A percentile compares a stretch with the other conserved stretches of the same genome.
phyloP scores from a whole-genome alignment of 768 basidiomycete genomes.

The Austroboletus festivus region DNA sequence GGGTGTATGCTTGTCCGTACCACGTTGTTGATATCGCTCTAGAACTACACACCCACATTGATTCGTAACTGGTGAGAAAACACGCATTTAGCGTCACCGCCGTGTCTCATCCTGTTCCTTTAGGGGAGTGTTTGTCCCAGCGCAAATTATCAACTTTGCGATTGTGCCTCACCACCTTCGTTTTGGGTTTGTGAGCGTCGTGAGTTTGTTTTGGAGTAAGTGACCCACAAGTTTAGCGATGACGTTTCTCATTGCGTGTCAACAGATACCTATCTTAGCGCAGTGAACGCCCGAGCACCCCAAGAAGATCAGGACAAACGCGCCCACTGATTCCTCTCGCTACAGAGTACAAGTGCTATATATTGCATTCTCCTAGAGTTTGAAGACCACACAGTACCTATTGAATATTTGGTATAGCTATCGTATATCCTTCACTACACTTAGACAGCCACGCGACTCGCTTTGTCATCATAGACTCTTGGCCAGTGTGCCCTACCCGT shows the following conservation, averaged over 20 bases:
- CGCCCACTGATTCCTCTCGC: constrained; percentile 1
- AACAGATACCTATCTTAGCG: constrained; percentile 64
- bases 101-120: neutral
- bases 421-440: too few relatives aligned
- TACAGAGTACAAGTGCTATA: neutral
- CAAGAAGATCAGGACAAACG: constrained; percentile 2
- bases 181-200: constrained; percentile 69
- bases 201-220: constrained; percentile 83
- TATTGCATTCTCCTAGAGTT: constrained; percentile 8
- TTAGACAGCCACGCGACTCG: too few relatives aligned
- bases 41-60: constrained; percentile 73
- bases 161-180: constrained; percentile 75
- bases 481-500: too few relatives aligned
- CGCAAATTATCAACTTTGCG: constrained; percentile 77
- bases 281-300: constrained; percentile 41
- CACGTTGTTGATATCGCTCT: constrained; percentile 1
- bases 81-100: neutral
- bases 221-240: constrained; percentile 11
- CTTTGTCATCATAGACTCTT: too few relatives aligned
- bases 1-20: neutral
- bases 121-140: constrained; percentile 73
- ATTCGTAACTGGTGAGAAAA: constrained; percentile 66
- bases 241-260: neutral
- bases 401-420: neutral
- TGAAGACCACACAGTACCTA: neutral